Conservation (phyloP, 2,329 filamentous ascomycete genomes). For the Penicillium olsonii region DNA sequence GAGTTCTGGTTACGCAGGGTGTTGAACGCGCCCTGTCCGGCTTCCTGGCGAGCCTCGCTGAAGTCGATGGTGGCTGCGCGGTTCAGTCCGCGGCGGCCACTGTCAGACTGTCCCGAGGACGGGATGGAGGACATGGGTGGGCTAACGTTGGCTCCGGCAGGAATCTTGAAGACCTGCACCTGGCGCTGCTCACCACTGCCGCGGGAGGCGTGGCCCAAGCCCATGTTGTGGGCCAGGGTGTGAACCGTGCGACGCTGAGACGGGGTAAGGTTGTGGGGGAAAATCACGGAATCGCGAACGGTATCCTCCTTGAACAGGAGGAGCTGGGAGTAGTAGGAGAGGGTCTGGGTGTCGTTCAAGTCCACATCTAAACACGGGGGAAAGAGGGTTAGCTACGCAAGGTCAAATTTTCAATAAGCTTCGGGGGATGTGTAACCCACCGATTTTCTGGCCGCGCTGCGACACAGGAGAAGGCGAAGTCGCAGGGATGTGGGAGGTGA, state of each 20-base stretch:
- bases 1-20: slow-evolving; percentile 74
- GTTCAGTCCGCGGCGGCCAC: slow-evolving; percentile 80
- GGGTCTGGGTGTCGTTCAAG: slow-evolving; percentile 83
- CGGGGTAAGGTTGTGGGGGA: slow-evolving; percentile 77
- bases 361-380: slow-evolving; percentile 64
- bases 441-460: slow-evolving; percentile 46
- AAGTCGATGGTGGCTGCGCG: slow-evolving; percentile 98
- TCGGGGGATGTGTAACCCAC: slow-evolving; percentile 20
- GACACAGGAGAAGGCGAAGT: slow-evolving; percentile 70
- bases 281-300: slow-evolving; percentile 76
- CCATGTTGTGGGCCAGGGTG: slow-evolving; percentile 93
- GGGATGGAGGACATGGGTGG: slow-evolving; percentile 64
- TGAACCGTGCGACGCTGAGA: slow-evolving; percentile 88
- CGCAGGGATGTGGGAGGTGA: slow-evolving; percentile 65
- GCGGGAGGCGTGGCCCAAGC: slow-evolving; percentile 84
- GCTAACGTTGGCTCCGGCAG: slow-evolving; percentile 56
- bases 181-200: slow-evolving; percentile 85
- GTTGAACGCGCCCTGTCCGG: slow-evolving; percentile 67
- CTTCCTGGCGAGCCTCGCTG: slow-evolving; percentile 74
- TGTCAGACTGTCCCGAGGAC: slow-evolving; percentile 68
- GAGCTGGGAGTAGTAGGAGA: slow-evolving; percentile 88
- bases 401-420: background rate
- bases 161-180: slow-evolving; percentile 76
- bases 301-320: slow-evolving; percentile 83
- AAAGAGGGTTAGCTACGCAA: slow-evolving; percentile 11